A percentile compares a stretch with the other conserved stretches of the same genome.
phyloP scores from a whole-genome alignment of 176 grass and related monocot species.

The Zea luxurians region DNA sequence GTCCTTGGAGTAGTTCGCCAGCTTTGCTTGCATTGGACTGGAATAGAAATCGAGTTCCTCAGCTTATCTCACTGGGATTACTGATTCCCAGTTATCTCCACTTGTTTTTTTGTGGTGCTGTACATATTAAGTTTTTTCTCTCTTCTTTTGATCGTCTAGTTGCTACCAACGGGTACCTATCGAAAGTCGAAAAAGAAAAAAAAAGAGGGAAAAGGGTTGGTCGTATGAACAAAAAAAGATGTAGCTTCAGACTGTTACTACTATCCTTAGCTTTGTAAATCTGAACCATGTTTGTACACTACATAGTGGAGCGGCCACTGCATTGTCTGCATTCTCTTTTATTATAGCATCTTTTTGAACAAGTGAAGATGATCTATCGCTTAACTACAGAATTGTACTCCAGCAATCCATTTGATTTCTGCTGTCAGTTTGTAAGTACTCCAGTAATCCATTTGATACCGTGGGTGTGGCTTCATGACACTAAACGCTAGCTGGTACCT shows the following conservation, averaged over 20 bases:
- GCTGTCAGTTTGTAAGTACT: background rate
- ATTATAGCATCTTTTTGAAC: background rate
- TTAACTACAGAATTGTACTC: background rate
- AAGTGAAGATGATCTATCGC: background rate
- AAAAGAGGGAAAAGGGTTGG: background rate
- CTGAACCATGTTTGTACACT: background rate
- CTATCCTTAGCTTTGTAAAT: constrained; percentile 33
- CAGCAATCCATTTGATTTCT: background rate
- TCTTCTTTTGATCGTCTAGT: constrained; percentile 9
- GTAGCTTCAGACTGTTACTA: background rate
- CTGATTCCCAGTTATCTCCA: constrained; percentile 16
- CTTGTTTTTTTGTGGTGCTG: constrained; percentile 32
- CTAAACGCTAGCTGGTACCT: too few relatives aligned
- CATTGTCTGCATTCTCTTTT: background rate
- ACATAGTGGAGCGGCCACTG: background rate
- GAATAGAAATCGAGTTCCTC: constrained; percentile 3
- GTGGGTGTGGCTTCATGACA: too few relatives aligned
- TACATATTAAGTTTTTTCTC: constrained; percentile 35
- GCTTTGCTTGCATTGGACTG: constrained; percentile 9
- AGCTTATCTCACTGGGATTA: background rate
- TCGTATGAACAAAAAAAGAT: background rate
- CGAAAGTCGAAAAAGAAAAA: background rate
- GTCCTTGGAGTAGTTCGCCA: constrained; percentile 26
- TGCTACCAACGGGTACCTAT: constrained; percentile 23
- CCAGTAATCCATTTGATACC: background rate